Evolutionary conservation across 2,329 filamentous ascomycete genomes (phyloP).

Genomic region (Claviceps paspali): DNA sequence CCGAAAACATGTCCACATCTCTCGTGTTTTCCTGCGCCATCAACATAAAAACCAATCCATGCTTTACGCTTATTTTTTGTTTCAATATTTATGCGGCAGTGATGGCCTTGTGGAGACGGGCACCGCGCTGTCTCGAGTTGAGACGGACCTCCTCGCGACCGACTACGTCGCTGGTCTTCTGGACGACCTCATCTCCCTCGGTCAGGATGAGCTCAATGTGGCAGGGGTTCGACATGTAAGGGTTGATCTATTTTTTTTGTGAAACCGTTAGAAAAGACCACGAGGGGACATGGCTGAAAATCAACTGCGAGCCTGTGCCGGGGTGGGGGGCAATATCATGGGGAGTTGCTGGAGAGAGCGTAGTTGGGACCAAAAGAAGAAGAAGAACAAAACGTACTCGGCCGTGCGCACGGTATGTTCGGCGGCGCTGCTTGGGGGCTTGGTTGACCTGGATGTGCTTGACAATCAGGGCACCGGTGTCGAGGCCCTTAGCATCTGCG

Average conservation of each 20-base stretch:
- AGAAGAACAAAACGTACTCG: constrained; percentile 54
- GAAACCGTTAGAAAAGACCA: constrained; percentile 13
- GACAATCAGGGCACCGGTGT: constrained; percentile 93
- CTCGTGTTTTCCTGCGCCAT: constrained; percentile 6
- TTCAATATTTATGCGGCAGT: constrained; percentile 37
- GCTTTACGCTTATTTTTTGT: constrained; percentile 10
- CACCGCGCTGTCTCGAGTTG: constrained; percentile 83
- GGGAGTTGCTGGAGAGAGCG: no score
- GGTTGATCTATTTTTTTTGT: constrained; percentile 88
- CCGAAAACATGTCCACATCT: constrained; percentile 8
- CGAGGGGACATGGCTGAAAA: no score
- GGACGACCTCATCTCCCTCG: constrained; percentile 88
- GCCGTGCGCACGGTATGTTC: constrained; percentile 99
- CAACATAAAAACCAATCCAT: constrained; percentile 5
- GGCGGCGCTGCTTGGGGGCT: constrained; percentile 96
- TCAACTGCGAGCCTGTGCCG: no score
- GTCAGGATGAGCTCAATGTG: constrained; percentile 99
- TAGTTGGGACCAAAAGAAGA: no score
- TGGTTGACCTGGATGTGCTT: constrained; percentile 99
- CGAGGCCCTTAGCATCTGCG: constrained; percentile 90
- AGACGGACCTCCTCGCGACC: constrained; percentile 54
- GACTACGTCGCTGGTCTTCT: constrained; percentile 79
- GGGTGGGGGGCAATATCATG: background rate
- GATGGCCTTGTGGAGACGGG: constrained; percentile 47
- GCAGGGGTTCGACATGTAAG: constrained; percentile 99